Conservation (phyloP, 2,329 filamentous ascomycete genomes). For the Samsoniella hepiali region DNA sequence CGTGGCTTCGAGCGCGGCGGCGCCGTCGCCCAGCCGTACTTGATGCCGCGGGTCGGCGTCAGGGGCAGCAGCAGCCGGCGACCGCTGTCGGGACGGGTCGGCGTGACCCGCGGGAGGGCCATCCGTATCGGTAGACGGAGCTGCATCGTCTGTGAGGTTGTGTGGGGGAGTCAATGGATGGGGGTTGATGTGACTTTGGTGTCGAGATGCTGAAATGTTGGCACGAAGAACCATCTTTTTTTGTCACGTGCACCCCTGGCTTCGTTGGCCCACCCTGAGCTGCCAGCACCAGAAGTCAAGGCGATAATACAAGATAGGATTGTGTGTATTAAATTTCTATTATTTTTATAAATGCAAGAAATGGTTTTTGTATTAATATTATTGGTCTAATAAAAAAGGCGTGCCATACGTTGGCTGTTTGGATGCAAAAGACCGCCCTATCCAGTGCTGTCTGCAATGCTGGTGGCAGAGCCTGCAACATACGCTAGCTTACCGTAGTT, state of each 20-base stretch:
- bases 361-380: no score
- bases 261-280: neutral
- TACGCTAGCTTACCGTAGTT: no score
- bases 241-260: slow-evolving; percentile 15
- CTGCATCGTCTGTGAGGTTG: slow-evolving; percentile 38
- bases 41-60: slow-evolving; percentile 47
- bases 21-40: slow-evolving; percentile 60
- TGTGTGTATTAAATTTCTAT: no score
- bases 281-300: no score
- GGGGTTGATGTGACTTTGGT: slow-evolving; percentile 18
- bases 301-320: neutral
- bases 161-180: slow-evolving; percentile 19
- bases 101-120: slow-evolving; percentile 39
- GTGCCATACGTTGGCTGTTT: no score
- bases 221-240: neutral
- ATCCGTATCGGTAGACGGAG: slow-evolving; percentile 44
- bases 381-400: no score
- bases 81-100: slow-evolving; percentile 29
- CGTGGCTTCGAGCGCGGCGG: slow-evolving; percentile 49
- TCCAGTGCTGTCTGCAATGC: no score
- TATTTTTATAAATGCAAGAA: no score
- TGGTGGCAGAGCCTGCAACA: no score
- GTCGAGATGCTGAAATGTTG: slow-evolving; percentile 11
- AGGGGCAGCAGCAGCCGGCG: slow-evolving; percentile 44
- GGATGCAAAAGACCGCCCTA: no score